Evolutionary conservation across 331 rosid genomes (phyloP), one percentile per base, ranked within the genome.

Genomic region (Erythrophleum ivorense): DNA sequence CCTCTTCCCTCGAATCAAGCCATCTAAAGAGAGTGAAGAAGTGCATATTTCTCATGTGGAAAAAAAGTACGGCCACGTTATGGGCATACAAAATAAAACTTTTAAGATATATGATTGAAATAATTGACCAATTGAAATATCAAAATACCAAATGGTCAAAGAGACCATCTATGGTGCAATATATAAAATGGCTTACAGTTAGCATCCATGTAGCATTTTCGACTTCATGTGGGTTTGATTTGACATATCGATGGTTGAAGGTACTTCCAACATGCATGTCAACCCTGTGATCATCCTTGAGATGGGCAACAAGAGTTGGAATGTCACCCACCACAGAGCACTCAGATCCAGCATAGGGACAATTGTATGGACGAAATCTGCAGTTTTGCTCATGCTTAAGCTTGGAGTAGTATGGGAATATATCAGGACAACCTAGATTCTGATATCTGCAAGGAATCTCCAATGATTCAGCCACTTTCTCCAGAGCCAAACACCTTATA

Each of bases 171-270:
- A 33, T 21, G 34, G 34, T 74, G 1, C 29, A 68, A 60, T 38
- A 33, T 43, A 62, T 60, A 24, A 68, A 50, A 63, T 64, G 41
- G 79, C 94, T 76, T 85, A 95, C 98, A 43, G 98, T 93, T 68
- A 95, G 92, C 98, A 93, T 95, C 98, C 98, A 95, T 50, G 98
- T 95, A 60, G 98, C 98, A 62, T 93, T 93, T 86, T 95, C 98
- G 34, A 93, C 94, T 85, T 93, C 98, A 31, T 87, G 87, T 75
- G 98, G 97, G 83, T 95, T 91, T 78, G 97, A 84, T 84, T 95
- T 93, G 78, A 93, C 98, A 77, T 95, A 95, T 84, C 97, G 92
- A 82, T 95, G 97, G 67, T 93, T 95, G 84, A 95, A 95, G 73
- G 97, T 89, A 80, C 92, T 90, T 48, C 97, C 98, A 52, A 89